Percentiles rank a stretch among this genome's conserved stretches.
phyloP scores from a whole-genome alignment of 2,329 filamentous ascomycete genomes.

The Cercospora canescens region DNA sequence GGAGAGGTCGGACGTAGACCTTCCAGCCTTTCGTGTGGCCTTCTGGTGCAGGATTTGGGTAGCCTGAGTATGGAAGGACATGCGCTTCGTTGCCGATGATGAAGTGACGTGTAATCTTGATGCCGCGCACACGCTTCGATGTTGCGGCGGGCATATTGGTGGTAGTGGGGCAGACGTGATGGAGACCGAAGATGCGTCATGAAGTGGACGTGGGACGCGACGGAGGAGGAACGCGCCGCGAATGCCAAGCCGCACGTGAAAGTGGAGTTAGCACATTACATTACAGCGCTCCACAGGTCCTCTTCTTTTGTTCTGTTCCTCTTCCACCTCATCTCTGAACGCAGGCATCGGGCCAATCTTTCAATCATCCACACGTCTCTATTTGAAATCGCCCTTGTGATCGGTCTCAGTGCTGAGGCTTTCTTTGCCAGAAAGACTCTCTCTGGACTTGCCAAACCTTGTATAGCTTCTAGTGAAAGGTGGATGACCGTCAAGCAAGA shows the following conservation, averaged over 20 bases:
- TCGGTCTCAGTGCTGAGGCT: no score
- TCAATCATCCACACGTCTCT: no score
- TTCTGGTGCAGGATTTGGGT: conserved; percentile 73
- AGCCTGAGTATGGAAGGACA: conserved; percentile 70
- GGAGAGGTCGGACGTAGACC: conserved; percentile 87
- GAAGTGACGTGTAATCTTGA: conserved; percentile 36
- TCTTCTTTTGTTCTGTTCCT: no score
- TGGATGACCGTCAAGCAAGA: no score
- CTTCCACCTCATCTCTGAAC: no score
- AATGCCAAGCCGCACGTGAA: not conserved
- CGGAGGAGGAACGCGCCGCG: not conserved
- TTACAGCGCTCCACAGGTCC: no score
- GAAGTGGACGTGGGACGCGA: not conserved
- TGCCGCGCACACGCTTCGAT: conserved; percentile 38
- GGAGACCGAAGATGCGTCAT: not conserved
- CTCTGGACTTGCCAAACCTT: no score
- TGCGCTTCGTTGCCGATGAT: conserved; percentile 53
- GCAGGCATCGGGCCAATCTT: no score
- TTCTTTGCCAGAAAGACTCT: no score
- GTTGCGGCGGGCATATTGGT: conserved; percentile 36
- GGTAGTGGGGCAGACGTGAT: not conserved
- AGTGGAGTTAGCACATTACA: no score
- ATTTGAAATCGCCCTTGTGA: no score
- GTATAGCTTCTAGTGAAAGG: no score
- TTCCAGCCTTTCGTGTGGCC: conserved; percentile 98